Evolutionary conservation across 768 basidiomycete species (phyloP).

Genomic region (Lentinula detonsa): DNA sequence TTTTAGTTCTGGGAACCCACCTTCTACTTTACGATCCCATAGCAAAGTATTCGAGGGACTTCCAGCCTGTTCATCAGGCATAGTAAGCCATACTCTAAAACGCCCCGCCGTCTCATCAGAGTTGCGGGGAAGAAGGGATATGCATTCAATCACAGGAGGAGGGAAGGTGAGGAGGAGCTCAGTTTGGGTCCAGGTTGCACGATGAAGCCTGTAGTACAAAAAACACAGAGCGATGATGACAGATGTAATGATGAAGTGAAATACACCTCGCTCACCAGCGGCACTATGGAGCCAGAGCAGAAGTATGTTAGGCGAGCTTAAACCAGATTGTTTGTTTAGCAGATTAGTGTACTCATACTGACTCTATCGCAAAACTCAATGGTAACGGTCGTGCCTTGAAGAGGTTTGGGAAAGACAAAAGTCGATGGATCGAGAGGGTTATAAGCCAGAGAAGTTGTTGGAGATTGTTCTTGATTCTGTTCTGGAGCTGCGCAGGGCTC

Average conservation of each 20-base stretch:
- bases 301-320: neutral
- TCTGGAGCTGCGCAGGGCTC: neutral
- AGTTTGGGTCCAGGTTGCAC: constrained; percentile 91
- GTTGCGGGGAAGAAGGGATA: constrained; percentile 71
- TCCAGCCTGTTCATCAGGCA: constrained; percentile 12
- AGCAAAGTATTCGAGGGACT: constrained; percentile 18
- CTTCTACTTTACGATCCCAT: constrained; percentile 91
- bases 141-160: constrained; percentile 59
- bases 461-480: neutral
- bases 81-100: constrained; percentile 83
- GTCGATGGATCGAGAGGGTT: constrained; percentile 36
- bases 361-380: constrained; percentile 95
- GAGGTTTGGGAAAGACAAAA: constrained; percentile 49
- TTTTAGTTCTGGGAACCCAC: constrained; percentile 90
- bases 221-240: neutral
- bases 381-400: constrained; percentile 47
- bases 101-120: constrained; percentile 81
- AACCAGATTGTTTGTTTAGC: neutral
- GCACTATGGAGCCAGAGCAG: constrained; percentile 39
- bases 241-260: neutral
- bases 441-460: neutral
- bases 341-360: constrained; percentile 20
- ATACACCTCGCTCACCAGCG: constrained; percentile 50
- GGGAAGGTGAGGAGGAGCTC: constrained; percentile 91
- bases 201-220: constrained; percentile 64